Conservation (phyloP, 139 green algal species). For the Limnomonas spitsbergensis region DNA sequence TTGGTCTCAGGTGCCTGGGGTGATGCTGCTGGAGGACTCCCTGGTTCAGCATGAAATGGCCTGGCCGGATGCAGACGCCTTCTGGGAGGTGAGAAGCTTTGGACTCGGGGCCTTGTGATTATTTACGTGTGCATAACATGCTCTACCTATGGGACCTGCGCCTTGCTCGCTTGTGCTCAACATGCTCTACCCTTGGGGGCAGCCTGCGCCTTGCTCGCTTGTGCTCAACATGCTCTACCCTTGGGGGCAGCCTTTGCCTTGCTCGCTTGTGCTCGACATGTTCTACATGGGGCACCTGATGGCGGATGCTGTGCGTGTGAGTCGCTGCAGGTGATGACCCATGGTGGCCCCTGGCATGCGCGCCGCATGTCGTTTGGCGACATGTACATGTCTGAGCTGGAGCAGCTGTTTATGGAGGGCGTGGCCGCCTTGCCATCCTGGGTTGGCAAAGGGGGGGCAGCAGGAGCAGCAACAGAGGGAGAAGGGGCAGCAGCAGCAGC, state of each 20-base stretch:
- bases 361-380: slow-evolving; percentile 13
- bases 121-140: too few relatives aligned
- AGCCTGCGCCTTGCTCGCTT: too few relatives aligned
- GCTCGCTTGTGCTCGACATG: too few relatives aligned
- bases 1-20: neutral
- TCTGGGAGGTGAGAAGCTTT: neutral
- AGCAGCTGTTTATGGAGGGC: neutral
- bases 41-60: neutral
- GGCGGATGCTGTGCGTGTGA: too few relatives aligned
- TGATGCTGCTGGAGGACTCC: neutral
- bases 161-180: too few relatives aligned
- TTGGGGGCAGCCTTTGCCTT: too few relatives aligned
- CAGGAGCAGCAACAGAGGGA: neutral
- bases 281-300: too few relatives aligned
- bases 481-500: neutral
- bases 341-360: slow-evolving; percentile 22
- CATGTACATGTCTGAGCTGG: slow-evolving; percentile 13
- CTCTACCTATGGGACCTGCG: too few relatives aligned
- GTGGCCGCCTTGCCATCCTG: neutral
- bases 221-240: too few relatives aligned
- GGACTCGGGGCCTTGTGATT: too few relatives aligned
- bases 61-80: neutral
- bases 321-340: slow-evolving; percentile 24
- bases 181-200: too few relatives aligned
- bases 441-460: too few relatives aligned